Percentiles rank a stretch among this genome's conserved stretches.
Evolutionary conservation across 2,329 filamentous ascomycete genomes (phyloP).

Genomic region (Elsinoe ampelina): DNA sequence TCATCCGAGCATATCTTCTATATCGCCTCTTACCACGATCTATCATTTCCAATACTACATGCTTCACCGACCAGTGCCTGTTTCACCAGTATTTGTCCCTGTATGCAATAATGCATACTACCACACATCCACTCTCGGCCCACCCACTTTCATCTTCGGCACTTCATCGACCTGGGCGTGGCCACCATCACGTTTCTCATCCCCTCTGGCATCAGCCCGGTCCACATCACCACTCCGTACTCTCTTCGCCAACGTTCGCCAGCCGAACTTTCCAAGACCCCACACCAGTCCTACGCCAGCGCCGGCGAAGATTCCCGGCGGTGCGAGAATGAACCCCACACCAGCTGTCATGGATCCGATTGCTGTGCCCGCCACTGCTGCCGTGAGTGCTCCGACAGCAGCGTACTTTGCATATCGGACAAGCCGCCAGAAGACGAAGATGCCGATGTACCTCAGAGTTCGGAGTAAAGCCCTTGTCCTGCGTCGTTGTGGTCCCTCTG

Average conservation of each 20-base stretch:
- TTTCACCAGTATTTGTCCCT: not conserved
- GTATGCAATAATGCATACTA: not conserved
- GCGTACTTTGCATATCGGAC: slow-evolving; percentile 37
- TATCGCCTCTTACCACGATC: slow-evolving; percentile 3
- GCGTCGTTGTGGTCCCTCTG: slow-evolving; percentile 25
- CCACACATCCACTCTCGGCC: not conserved
- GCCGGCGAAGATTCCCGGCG: slow-evolving; percentile 32
- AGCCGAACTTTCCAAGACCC: slow-evolving; percentile 31
- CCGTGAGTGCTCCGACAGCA: slow-evolving; percentile 31
- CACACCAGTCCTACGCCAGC: slow-evolving; percentile 30
- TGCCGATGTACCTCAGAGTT: slow-evolving; percentile 29
- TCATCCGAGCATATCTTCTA: slow-evolving; percentile 4
- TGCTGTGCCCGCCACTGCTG: slow-evolving; percentile 31
- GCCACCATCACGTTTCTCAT: slow-evolving; percentile 21
- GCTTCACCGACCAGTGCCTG: not conserved
- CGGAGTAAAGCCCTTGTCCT: slow-evolving; percentile 33
- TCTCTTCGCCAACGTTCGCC: slow-evolving; percentile 26
- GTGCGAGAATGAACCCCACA: slow-evolving; percentile 34
- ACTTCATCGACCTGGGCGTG: slow-evolving; percentile 16
- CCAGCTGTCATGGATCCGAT: slow-evolving; percentile 31
- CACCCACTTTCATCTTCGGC: slow-evolving; percentile 9
- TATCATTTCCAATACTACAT: not conserved
- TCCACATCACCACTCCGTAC: slow-evolving; percentile 21
- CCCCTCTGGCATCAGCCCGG: slow-evolving; percentile 20
- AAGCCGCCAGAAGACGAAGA: slow-evolving; percentile 36